Conservation (phyloP, 306 rosid genomes). For the Nissolia schottii region DNA sequence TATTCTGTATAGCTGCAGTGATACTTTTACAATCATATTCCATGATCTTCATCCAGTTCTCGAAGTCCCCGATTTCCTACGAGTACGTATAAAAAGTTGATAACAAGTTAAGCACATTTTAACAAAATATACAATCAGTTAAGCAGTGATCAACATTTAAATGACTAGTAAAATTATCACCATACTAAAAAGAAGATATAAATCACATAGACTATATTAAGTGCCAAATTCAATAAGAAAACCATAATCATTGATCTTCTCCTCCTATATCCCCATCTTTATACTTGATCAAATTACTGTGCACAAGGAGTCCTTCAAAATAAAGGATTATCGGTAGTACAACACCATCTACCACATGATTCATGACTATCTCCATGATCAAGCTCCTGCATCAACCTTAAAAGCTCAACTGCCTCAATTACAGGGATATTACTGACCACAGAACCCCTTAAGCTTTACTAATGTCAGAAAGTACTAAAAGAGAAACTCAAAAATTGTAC, state of each 20-base stretch:
- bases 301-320: background rate
- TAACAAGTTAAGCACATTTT: background rate
- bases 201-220: background rate
- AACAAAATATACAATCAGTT: background rate
- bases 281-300: background rate
- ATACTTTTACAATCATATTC: slow-evolving; percentile 61
- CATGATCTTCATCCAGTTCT: slow-evolving; percentile 66
- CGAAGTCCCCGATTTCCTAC: slow-evolving; percentile 73
- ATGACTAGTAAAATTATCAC: background rate
- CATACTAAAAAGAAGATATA: background rate
- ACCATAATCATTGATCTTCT: background rate
- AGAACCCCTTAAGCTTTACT: background rate
- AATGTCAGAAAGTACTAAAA: background rate
- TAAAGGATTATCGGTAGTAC: background rate
- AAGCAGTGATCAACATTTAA: background rate
- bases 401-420: background rate
- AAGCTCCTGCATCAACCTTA: background rate
- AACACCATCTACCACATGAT: background rate
- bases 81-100: background rate
- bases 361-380: background rate
- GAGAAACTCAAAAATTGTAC: background rate
- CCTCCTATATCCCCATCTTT: background rate
- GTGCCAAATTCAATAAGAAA: background rate
- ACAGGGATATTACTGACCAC: background rate
- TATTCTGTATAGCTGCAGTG: slow-evolving; percentile 56